Evolutionary conservation across 257 asterid species (phyloP), one percentile per base, ranked within the genome.

Genomic region (Dorcoceras hygrometricum): DNA sequence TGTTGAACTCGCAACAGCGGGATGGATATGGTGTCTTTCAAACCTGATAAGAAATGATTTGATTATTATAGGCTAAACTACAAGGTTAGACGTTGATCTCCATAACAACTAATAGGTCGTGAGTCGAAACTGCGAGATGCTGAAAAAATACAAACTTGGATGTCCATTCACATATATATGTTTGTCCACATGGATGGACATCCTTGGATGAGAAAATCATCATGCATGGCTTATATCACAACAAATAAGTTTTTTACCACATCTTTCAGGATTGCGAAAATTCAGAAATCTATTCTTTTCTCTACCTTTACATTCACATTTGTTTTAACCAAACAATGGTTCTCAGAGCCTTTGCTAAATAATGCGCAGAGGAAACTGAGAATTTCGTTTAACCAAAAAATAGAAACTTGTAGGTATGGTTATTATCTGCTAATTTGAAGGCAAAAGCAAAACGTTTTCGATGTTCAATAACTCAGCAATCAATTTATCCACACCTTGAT

Each of bases 401-500:
- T 12, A 39, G 12, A 3, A 11, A 39, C 4, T 10, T 11, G 50
- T 39, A 0, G 50, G 50, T 12, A 39, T 39, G 4, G 4, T 39
- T 39, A 12, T 10, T 39, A 8, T 39, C n/a, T 39, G 50, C 6
- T 31, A 31, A 31, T 2, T 31, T 31, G 36, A 31, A 31, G 36
- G 36, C 36, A 31, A 31, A 31, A 31, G 8, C 36, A 31, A 3
- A 31, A 31, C 36, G n/a, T 31, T 31, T 31, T 6, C 3, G 36
- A 31, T 31, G 36, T 6, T n/a, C n/a, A 34, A 39, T n/a, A 10
- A 39, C 50, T 12, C n/a, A 31, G 34, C 43, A 8, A 12, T 39
- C n/a, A 12, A 39, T 39, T 2, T 39, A 39, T 66, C 83, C 82
- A 87, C 64, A 74, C 85, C 88, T 82, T 80, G 0, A 71, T 73